Percentiles rank a stretch among this genome's conserved stretches.
These are phyloP conservation scores for Blastobotrys persicus DNA, from an alignment of 1,139 yeast genomes.

Conservation along the genomic window DNA sequence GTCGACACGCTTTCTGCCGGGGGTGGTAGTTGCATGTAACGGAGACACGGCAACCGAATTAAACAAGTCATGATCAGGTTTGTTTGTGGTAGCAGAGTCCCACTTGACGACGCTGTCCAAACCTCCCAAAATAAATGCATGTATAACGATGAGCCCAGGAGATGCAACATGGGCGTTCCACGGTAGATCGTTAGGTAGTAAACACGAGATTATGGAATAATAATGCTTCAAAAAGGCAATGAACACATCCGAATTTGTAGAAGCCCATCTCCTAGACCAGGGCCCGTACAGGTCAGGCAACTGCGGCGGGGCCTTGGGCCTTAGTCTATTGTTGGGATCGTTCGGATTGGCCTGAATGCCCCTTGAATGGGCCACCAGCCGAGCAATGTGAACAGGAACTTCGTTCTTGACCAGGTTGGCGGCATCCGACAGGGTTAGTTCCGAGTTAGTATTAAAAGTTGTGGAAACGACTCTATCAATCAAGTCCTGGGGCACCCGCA, in stretches of 20 bases:
- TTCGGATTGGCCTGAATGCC: slow-evolving; percentile 14
- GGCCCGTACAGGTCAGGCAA: slow-evolving; percentile 56
- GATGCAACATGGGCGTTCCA: slow-evolving; percentile 33
- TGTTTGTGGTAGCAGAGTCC: background rate
- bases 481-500: slow-evolving; percentile 49
- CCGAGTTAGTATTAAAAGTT: slow-evolving; percentile 26
- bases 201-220: slow-evolving; percentile 35
- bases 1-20: slow-evolving; percentile 30
- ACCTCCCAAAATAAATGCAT: slow-evolving; percentile 35
- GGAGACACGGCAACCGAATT: slow-evolving; percentile 36
- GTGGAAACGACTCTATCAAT: slow-evolving; percentile 35
- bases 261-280: slow-evolving; percentile 69
- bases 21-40: background rate
- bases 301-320: slow-evolving; percentile 19
- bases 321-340: slow-evolving; percentile 8
- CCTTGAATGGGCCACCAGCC: slow-evolving; percentile 26
- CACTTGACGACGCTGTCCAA: slow-evolving; percentile 33
- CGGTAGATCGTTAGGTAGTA: slow-evolving; percentile 28
- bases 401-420: slow-evolving; percentile 24
- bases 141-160: slow-evolving; percentile 40
- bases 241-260: slow-evolving; percentile 54
- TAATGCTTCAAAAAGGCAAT: slow-evolving; percentile 75
- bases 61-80: slow-evolving; percentile 32
- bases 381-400: slow-evolving; percentile 30
- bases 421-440: slow-evolving; percentile 15